Conservation (phyloP, 2,329 filamentous ascomycete species). For the Botrytis aclada region DNA sequence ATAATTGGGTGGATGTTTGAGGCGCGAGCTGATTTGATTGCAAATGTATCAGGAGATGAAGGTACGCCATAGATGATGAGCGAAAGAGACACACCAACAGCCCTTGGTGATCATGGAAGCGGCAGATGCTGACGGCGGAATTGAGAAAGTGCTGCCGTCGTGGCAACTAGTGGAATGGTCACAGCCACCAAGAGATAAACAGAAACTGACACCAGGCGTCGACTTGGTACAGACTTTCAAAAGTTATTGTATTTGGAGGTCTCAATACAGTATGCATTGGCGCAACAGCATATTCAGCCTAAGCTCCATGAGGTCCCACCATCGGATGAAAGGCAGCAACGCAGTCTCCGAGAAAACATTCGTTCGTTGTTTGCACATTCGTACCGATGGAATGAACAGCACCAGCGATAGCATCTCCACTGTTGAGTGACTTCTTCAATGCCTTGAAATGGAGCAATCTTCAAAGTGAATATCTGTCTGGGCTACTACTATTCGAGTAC, state of each 20-base stretch:
- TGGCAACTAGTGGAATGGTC: slow-evolving; percentile 42
- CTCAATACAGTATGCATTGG: slow-evolving; percentile 52
- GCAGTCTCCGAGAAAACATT: slow-evolving; percentile 43
- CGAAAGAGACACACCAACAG: slow-evolving; percentile 31
- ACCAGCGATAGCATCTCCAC: slow-evolving; percentile 37
- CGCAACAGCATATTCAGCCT: slow-evolving; percentile 58
- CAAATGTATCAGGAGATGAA: slow-evolving; percentile 54
- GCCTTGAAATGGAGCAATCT: slow-evolving; percentile 20
- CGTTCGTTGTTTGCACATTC: slow-evolving; percentile 40
- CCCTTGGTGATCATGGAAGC: slow-evolving; percentile 38
- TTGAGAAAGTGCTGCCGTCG: slow-evolving; percentile 43
- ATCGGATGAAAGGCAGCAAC: slow-evolving; percentile 51
- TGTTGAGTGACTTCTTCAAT: slow-evolving; percentile 22
- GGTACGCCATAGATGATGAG: slow-evolving; percentile 50
- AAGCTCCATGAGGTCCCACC: slow-evolving; percentile 48
- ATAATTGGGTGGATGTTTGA: slow-evolving; percentile 57
- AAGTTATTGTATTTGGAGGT: slow-evolving; percentile 25
- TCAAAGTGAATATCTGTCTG: background rate
- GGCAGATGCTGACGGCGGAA: slow-evolving; percentile 40
- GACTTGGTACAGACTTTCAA: slow-evolving; percentile 41
- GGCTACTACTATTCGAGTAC: background rate
- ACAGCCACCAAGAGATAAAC: slow-evolving; percentile 39
- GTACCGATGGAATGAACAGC: slow-evolving; percentile 47
- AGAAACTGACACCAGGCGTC: slow-evolving; percentile 38
- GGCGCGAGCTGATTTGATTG: slow-evolving; percentile 38